Evolutionary conservation across 805 yeast species (phyloP), one percentile per base, ranked within the genome.

Genomic region (Saccharomycopsis schoenii): DNA sequence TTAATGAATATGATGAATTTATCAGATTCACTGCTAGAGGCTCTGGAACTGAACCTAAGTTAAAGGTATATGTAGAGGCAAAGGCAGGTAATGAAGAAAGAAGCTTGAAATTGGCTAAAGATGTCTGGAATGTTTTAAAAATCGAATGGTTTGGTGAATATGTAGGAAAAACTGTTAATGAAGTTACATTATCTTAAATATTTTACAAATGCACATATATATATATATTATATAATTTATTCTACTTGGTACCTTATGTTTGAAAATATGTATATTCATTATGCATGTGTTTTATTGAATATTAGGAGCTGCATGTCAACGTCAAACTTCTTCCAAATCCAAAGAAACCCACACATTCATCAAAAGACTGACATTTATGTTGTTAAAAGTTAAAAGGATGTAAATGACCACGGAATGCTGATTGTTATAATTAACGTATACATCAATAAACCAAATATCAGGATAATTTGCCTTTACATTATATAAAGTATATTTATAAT

Each of bases 41-140:
- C 0, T 89, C 97, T 2, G 99, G 99, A 11, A 93, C 99, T 0
- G 99, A 93, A 71, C 97, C 97, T 1, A 93, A 93, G 70, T 76
- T 93, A 65, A 93, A 93, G 71, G 88, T 93, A 0, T 93, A 93
- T 73, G 85, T 93, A 40, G 99, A 93, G 69, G 94, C 96, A 0
- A 72, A 72, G 51, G 79, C 89, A 0, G 17, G 21, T 14, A 70
- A 75, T 9, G 88, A 80, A 54, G 68, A 62, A 0, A 69, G 71
- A 2, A 88, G 97, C 0, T 62, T 66, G 0, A 62, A 52, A 0
- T 68, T 85, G 9, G 93, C 96, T 0, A 72, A 72, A 17, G 71
- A 74, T 21, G 86, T 89, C 9, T 93, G 97, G 97, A 70, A 74
- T 10, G 68, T 77, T 1, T 72, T 92, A 52, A 76, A 69, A 57